A percentile compares a stretch with the other conserved stretches of the same genome.
These are phyloP conservation scores for Pseudogymnoascus sp. DNA, from an alignment of 2,329 filamentous ascomycete species.

Conservation along the genomic window DNA sequence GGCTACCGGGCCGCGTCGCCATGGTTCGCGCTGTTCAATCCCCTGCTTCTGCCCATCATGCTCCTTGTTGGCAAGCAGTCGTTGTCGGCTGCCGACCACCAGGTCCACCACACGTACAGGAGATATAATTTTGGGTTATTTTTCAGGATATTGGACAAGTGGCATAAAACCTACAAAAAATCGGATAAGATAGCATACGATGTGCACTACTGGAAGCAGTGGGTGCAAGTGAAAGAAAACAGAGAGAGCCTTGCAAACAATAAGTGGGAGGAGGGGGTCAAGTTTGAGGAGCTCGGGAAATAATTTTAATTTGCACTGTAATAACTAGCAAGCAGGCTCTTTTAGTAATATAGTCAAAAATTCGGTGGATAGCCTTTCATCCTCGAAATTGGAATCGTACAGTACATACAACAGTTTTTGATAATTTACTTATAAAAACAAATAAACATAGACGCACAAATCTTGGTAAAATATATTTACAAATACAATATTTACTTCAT, in stretches of 20 bases:
- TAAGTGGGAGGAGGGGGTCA: neutral
- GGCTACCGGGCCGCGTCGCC: neutral
- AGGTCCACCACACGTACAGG: neutral
- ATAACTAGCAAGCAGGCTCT: neutral
- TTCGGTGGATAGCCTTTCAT: neutral
- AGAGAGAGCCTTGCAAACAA: neutral
- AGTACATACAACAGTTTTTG: too few species aligned
- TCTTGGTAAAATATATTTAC: too few species aligned
- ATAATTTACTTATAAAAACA: neutral
- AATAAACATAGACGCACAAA: neutral
- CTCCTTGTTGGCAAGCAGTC: neutral
- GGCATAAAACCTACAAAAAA: neutral
- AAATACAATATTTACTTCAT: too few species aligned
- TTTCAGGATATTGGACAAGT: neutral
- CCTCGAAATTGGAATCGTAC: neutral
- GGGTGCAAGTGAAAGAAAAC: neutral
- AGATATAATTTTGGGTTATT: neutral
- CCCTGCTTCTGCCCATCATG: neutral
- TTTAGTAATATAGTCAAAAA: neutral
- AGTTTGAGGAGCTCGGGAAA: neutral
- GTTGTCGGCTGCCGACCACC: neutral
- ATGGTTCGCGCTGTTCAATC: neutral
- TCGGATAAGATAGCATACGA: conserved; percentile 1
- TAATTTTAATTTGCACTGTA: neutral
- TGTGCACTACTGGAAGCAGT: conserved; percentile 1